phyloP scores from a whole-genome alignment of 129 eudicot species.

The Apium graveolens region DNA sequence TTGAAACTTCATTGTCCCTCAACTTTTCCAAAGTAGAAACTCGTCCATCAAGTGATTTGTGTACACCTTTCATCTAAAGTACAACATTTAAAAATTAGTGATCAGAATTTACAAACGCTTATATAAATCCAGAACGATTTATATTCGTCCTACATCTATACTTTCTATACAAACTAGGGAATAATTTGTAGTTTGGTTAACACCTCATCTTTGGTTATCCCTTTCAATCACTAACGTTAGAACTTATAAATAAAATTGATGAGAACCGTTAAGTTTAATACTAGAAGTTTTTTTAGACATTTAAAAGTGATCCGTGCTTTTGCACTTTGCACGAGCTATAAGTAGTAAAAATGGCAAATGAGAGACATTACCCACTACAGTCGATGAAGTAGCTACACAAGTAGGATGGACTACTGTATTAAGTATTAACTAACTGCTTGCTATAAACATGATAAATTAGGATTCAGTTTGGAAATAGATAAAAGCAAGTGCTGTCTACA shows the following conservation, averaged over 20 bases:
- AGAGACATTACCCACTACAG: background rate
- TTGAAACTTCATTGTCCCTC: background rate
- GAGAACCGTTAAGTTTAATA: no score
- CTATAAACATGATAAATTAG: background rate
- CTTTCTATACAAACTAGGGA: no score
- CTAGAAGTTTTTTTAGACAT: no score
- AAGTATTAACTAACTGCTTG: background rate
- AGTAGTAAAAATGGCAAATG: background rate
- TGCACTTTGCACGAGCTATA: no score
- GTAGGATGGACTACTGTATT: background rate
- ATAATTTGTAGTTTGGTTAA: no score
- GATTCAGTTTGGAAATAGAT: background rate
- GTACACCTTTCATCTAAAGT: background rate
- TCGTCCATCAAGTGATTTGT: conserved; percentile 2
- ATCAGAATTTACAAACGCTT: background rate
- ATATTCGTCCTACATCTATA: background rate
- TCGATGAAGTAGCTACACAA: background rate
- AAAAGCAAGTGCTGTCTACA: background rate
- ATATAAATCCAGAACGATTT: background rate
- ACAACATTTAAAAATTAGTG: background rate
- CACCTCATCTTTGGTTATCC: no score
- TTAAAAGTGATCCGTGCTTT: no score
- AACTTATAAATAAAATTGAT: no score
- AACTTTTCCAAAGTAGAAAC: conserved; percentile 6
- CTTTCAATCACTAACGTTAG: no score